Evolutionary conservation across 306 rosid genomes (phyloP), one percentile per base, ranked within the genome.

Genomic region (Canavalia gladiata): DNA sequence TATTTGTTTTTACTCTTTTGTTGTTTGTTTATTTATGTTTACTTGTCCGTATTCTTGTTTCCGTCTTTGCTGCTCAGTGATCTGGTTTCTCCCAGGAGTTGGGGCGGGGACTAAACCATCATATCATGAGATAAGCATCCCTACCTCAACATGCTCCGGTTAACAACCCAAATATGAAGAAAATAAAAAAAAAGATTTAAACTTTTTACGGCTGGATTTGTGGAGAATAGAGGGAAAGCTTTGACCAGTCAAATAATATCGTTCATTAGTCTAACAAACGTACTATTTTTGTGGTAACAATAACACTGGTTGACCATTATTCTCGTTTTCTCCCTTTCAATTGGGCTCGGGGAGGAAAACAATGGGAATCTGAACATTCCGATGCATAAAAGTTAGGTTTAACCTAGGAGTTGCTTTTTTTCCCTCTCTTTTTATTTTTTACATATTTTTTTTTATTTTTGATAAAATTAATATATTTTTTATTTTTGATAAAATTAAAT

Each of bases 51-150:
- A 43, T 78, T 79, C 34, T 31, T 34, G 41, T 73, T 34, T 78
- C 83, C 25, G 31, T 74, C 9, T 64, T 68, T 3, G 83, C 76
- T 52, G 18, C 51, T 59, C 45, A 31, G n/a, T 43, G 68, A 45
- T 37, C 3, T 72, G 58, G 78, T 54, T 45, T 60, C 11, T 75
- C 42, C 28, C 8, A 67, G 54, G 18, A 18, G 52, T 9, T 1
- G 6, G 18, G 42, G 42, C 41, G 25, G 2, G 13, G 13, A 57
- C 80, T 12, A n/a, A 50, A 13, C 2, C 31, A 25, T 39, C 39
- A 10, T 28, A 37, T 63, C 1, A 46, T 49, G 8, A 33, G 66
- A 68, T 9, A 66, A 52, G 30, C 56, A 51, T 8, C 5, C 8
- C 42, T 35, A n/a, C 29, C 81, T 33, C 18, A 75, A 13, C 58